Percentiles rank a stretch among this genome's conserved stretches.
Conservation (phyloP, 192 early-diverging fungal genomes). For the Coemansia umbellata region DNA sequence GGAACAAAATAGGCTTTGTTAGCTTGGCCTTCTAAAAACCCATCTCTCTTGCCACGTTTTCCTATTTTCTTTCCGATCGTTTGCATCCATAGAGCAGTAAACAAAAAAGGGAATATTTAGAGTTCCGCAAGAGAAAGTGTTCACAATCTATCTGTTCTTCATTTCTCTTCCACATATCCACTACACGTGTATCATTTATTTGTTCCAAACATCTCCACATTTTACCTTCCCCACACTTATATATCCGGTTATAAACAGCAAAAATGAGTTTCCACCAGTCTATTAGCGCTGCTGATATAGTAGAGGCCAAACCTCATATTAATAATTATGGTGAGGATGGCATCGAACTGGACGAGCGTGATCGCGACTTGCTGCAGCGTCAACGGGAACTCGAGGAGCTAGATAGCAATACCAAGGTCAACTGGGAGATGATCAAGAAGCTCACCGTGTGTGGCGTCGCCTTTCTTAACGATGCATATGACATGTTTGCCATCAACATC, state of each 20-base stretch:
- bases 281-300: slow-evolving; percentile 25
- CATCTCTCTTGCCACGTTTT: too few species aligned
- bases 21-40: too few species aligned
- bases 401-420: slow-evolving; percentile 59
- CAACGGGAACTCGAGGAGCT: slow-evolving; percentile 45
- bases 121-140: not conserved
- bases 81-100: too few species aligned
- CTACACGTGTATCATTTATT: not conserved
- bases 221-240: not conserved
- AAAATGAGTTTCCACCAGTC: slow-evolving; percentile 35
- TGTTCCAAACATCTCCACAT: not conserved
- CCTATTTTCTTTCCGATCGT: too few species aligned
- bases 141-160: not conserved
- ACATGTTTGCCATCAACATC: slow-evolving; percentile 90
- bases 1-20: too few species aligned
- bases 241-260: not conserved
- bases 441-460: slow-evolving; percentile 72
- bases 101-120: too few species aligned
- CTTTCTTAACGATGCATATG: slow-evolving; percentile 95
- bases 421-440: slow-evolving; percentile 74
- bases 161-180: not conserved
- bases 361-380: slow-evolving; percentile 40
- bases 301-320: slow-evolving; percentile 26
- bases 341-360: slow-evolving; percentile 32
- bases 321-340: not conserved